Evolutionary conservation across 192 early-diverging fungal species (phyloP), one percentile per base, ranked within the genome.

Genomic region (Phlyctochytrium bullatum): DNA sequence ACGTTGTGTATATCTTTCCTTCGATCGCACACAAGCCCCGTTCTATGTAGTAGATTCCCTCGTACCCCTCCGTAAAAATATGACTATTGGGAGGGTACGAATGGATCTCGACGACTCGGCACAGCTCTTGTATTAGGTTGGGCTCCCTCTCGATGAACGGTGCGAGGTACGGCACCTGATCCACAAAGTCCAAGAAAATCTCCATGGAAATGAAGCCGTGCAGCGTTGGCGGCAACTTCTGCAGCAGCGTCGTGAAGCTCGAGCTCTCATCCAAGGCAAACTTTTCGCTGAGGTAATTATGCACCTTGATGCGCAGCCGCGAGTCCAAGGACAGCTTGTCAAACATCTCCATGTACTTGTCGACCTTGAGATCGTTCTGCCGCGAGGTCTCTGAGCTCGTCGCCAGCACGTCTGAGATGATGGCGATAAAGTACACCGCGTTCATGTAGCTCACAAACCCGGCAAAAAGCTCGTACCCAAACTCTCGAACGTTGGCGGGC

Each of bases 331-430:
- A 73, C 23, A 83, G 56, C 3, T 73, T 63, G 25, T 80, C 64
- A 62, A 83, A 80, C 81, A 83, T 78, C 61, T 78, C 75, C 36
- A 83, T 70, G 50, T 83, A 83, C 54, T 78, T 75, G 71, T 83
- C 81, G 3, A 83, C 76, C 23, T 60, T 51, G 10, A 83, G 63
- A 64, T 83, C 81, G 31, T 83, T 75, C 34, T 61, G 67, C 17
- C 73, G 59, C 35, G 69, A 51, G 1, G 54, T 35, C 2, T 67
- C 36, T 36, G 56, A 68, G 31, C 76, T 78, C 2, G 76, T 65
- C 27, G 52, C 57, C 0, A 78, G 56, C 3, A 80, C 68, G 32
- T 75, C 68, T 20, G 77, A 65, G 14, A 80, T 25, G 2, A 65
- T 61, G 23, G 77, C 72, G 32, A 83, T 83, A n/a, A 69, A 64